These are phyloP conservation scores for Xylaria sp. DNA, from an alignment of 2,329 filamentous ascomycete genomes.

Conservation along the genomic window DNA sequence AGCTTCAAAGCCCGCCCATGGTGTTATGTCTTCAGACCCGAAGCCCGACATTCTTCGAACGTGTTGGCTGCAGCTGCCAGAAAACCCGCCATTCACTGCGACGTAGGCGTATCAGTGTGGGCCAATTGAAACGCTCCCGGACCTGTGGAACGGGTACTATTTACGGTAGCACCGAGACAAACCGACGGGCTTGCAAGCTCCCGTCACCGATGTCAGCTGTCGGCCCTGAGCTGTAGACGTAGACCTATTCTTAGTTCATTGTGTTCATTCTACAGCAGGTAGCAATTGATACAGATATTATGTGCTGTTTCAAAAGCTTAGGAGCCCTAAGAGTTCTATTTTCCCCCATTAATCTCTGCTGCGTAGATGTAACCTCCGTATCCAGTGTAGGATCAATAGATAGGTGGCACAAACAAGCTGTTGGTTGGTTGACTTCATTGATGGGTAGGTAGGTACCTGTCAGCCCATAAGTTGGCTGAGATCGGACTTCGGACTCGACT, in stretches of 20 bases:
- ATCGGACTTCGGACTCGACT: slow-evolving; percentile 32
- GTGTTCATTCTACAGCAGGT: too few relatives aligned
- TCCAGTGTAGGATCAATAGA: neutral
- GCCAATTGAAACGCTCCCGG: slow-evolving; percentile 5
- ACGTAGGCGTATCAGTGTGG: neutral
- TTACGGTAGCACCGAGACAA: neutral
- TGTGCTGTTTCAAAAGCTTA: too few relatives aligned
- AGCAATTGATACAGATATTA: too few relatives aligned
- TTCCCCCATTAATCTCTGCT: neutral
- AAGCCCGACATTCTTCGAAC: neutral
- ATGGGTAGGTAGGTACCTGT: neutral
- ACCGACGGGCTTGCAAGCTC: slow-evolving; percentile 16
- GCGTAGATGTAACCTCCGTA: neutral
- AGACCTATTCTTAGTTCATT: too few relatives aligned
- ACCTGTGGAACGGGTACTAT: slow-evolving; percentile 9
- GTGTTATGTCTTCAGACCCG: neutral
- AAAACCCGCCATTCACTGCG: neutral
- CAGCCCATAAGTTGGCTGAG: slow-evolving; percentile 5
- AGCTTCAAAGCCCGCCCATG: neutral
- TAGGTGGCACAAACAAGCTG: neutral
- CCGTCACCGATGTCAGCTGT: slow-evolving; percentile 28
- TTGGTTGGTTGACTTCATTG: neutral
- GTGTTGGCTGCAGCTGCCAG: neutral
- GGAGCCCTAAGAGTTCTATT: too few relatives aligned
- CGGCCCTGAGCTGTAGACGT: too few relatives aligned